A percentile compares a stretch with the other conserved stretches of the same genome.
Evolutionary conservation across 2,329 filamentous ascomycete species (phyloP).

Genomic region (Fonsecaea pedrosoi): DNA sequence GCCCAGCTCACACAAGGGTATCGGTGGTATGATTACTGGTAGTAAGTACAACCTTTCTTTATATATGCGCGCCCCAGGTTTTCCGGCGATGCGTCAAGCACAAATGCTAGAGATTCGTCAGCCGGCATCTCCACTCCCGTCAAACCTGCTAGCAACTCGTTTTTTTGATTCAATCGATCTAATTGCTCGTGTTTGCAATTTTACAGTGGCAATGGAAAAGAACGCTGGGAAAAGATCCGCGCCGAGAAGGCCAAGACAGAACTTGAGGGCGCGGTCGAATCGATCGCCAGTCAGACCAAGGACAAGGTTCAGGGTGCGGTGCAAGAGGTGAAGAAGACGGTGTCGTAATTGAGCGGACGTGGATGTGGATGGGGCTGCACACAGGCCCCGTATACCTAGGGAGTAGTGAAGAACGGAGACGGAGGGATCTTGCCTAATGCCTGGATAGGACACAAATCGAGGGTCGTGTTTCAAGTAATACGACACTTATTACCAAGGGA

Average conservation of each 20-base stretch:
- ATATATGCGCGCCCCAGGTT: background rate
- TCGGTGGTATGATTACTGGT: conserved; percentile 67
- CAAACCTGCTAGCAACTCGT: background rate
- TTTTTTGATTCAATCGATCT: background rate
- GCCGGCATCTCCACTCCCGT: background rate
- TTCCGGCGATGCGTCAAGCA: background rate
- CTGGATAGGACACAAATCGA: background rate
- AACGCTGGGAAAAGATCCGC: conserved; percentile 33
- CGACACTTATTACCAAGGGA: too few relatives aligned
- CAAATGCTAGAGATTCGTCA: background rate
- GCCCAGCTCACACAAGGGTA: conserved; percentile 68
- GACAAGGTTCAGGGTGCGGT: conserved; percentile 32
- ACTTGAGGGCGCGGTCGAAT: conserved; percentile 24
- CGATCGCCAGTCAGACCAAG: conserved; percentile 33
- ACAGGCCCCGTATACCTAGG: too few relatives aligned
- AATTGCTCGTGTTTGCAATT: background rate
- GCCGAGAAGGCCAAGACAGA: conserved; percentile 29
- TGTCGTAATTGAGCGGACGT: conserved; percentile 22
- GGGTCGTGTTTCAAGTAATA: background rate
- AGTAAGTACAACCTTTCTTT: conserved; percentile 43
- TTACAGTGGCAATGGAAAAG: conserved; percentile 30
- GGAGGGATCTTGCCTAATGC: background rate
- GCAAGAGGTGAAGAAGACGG: conserved; percentile 38
- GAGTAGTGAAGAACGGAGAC: too few relatives aligned
- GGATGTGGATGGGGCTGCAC: background rate